These are phyloP conservation scores for Termitomyces sp. DNA, from an alignment of 1,284 basidiomycete genomes.

Conservation along the genomic window DNA sequence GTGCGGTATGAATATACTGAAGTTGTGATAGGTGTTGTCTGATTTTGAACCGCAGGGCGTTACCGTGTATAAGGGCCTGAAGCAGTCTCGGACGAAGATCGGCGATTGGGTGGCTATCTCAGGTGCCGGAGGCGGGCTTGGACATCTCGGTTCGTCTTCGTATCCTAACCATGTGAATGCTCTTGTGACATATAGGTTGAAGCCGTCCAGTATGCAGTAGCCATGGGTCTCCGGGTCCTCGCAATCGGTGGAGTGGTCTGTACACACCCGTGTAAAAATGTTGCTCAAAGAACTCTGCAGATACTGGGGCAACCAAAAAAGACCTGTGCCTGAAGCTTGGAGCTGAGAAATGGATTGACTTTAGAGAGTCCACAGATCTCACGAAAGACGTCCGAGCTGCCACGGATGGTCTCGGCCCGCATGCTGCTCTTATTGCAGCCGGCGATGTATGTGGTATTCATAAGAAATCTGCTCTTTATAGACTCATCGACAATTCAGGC, in stretches of 20 bases:
- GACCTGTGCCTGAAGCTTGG: slow-evolving; percentile 56
- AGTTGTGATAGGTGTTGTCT: slow-evolving; percentile 8
- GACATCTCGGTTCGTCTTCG: slow-evolving; percentile 46
- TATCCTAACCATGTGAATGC: background rate
- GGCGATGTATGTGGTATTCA: slow-evolving; percentile 31
- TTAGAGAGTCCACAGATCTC: slow-evolving; percentile 49
- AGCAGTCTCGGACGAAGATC: slow-evolving; percentile 44
- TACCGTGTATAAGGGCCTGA: slow-evolving; percentile 70
- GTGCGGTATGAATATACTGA: slow-evolving; percentile 40
- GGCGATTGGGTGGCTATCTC: slow-evolving; percentile 70
- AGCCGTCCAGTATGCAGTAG: slow-evolving; percentile 64
- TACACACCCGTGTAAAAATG: background rate
- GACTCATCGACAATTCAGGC: slow-evolving; percentile 25
- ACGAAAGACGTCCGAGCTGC: slow-evolving; percentile 49
- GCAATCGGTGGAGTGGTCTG: slow-evolving; percentile 48
- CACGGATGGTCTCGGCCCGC: slow-evolving; percentile 60
- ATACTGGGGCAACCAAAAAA: slow-evolving; percentile 64
- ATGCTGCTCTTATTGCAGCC: slow-evolving; percentile 57
- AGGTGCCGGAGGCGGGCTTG: slow-evolving; percentile 62
- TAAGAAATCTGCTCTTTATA: background rate
- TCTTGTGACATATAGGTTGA: slow-evolving; percentile 9
- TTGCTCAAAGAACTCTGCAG: slow-evolving; percentile 23
- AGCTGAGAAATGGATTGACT: slow-evolving; percentile 70
- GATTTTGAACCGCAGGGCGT: slow-evolving; percentile 38
- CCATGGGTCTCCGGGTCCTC: slow-evolving; percentile 63